phyloP scores from a whole-genome alignment of 345 rosid genomes.

The Salix caprea region DNA sequence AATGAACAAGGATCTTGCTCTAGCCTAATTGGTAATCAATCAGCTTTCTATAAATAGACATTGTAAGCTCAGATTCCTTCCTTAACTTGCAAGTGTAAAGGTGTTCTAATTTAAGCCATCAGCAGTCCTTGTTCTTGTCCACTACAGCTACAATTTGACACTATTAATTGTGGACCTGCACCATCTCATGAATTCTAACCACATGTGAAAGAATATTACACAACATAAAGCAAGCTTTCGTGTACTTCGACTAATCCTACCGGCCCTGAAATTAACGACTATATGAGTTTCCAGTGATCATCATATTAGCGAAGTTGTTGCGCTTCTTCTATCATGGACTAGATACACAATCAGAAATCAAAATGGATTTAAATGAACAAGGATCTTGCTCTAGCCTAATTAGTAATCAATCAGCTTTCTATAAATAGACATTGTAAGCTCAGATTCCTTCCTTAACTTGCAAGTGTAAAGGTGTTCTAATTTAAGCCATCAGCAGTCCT shows the following conservation, averaged over 20 bases:
- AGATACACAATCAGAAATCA: background rate
- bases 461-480: too few relatives aligned
- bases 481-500: too few relatives aligned
- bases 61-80: background rate
- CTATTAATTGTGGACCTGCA: conserved; percentile 4
- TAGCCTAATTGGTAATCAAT: background rate
- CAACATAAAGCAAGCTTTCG: too few relatives aligned
- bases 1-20: background rate
- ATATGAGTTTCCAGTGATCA: accelerated
- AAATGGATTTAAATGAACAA: background rate
- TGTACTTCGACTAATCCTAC: too few relatives aligned
- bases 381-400: background rate
- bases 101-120: background rate
- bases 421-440: too few relatives aligned
- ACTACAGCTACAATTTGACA: background rate
- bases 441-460: too few relatives aligned
- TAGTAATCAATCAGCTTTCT: too few relatives aligned
- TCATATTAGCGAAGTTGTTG: too few relatives aligned
- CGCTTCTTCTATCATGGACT: background rate
- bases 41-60: too few relatives aligned
- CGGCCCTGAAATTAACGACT: too few relatives aligned
- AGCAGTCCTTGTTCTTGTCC: background rate
- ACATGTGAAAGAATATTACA: background rate
- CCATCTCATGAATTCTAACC: background rate
- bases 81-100: background rate